Evolutionary conservation across 768 basidiomycete genomes (phyloP).

Genomic region (Pulveroboletus sp.): DNA sequence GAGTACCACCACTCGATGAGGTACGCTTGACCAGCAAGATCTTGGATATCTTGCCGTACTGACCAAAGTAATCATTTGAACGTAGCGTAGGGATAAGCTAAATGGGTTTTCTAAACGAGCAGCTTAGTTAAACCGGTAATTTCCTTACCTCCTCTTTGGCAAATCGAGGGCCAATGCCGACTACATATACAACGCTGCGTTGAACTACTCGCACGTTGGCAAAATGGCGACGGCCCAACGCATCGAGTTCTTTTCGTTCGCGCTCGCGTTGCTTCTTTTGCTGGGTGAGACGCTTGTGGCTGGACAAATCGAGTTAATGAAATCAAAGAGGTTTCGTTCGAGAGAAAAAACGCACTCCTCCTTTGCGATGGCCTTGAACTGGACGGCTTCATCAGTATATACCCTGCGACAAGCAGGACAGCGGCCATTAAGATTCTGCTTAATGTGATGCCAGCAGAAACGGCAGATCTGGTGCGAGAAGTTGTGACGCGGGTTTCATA

Average conservation of each 20-base stretch:
- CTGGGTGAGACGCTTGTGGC: conserved; percentile 91
- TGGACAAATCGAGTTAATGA: conserved; percentile 32
- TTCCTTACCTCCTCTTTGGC: conserved; percentile 90
- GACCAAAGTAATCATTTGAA: conserved; percentile 95
- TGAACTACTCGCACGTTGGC: conserved; percentile 96
- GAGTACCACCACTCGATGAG: conserved; percentile 65
- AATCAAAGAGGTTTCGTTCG: background rate
- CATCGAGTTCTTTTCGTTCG: conserved; percentile 92
- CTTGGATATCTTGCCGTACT: conserved; percentile 97
- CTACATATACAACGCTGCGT: conserved; percentile 93
- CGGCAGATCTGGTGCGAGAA: conserved; percentile 81
- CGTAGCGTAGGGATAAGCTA: conserved; percentile 90
- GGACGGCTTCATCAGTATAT: conserved; percentile 89
- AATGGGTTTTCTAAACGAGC: conserved; percentile 2
- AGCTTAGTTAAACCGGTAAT: background rate
- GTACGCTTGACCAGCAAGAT: conserved; percentile 91
- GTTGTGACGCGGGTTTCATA: conserved; percentile 15
- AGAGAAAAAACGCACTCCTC: conserved; percentile 81
- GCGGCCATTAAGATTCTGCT: conserved; percentile 90
- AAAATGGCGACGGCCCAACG: conserved; percentile 78
- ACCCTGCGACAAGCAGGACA: conserved; percentile 95
- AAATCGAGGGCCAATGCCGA: conserved; percentile 90
- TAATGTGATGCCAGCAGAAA: conserved; percentile 99
- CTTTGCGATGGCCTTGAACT: conserved; percentile 92
- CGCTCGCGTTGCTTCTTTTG: conserved; percentile 95